Base-by-base conservation (phyloP, 306 rosid genomes). In the Trifolium subterraneum region DNA sequence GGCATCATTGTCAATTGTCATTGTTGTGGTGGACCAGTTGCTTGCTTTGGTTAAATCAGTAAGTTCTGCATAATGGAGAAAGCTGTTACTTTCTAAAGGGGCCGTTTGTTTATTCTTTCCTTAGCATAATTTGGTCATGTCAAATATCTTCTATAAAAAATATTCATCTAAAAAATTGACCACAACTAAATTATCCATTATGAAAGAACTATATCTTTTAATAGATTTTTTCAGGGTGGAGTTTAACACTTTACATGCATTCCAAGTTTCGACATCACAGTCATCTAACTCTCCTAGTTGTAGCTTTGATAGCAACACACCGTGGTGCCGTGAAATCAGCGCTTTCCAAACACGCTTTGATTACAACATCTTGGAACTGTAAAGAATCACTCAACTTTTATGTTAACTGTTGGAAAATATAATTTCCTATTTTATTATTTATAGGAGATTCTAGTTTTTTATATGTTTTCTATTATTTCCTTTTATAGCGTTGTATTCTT, bases 341-440 rank as follows among this genome's bases (percentile, higher is more conserved):
- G 25, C 11, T 3, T 51, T 10, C 15, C 15, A 54, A 54, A 23
- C 62, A 22, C 35, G 12, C 16, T 22, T 56, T 5, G 35, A 56
- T 23, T 56, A 56, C 29, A 66, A 39, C 25, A 76, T 66, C 44
- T 41, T 22, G 22, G n/a, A 75, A 36, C 22, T 64, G n/a, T 72
- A 10, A 10, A 44, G 27, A 59, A 72, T 44, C 58, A 59, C 44
- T 59, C 31, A 35, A 52, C 20, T 70, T 52, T 1, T 3, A 48
- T 56, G 33, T 42, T 56, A 76, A n/a, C n/a, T n/a, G n/a, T n/a
- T n/a, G n/a, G n/a, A n/a, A n/a, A n/a, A n/a, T n/a, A n/a, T n/a
- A n/a, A n/a, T n/a, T n/a, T n/a, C n/a, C n/a, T n/a, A n/a, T n/a
- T n/a, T n/a, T n/a, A n/a, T n/a, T n/a, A n/a, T n/a, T n/a, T n/a